Percentiles rank a stretch among this genome's conserved stretches.
These are phyloP conservation scores for Brasilioporus rufonigricans DNA, from an alignment of 768 basidiomycete species.

Conservation along the genomic window DNA sequence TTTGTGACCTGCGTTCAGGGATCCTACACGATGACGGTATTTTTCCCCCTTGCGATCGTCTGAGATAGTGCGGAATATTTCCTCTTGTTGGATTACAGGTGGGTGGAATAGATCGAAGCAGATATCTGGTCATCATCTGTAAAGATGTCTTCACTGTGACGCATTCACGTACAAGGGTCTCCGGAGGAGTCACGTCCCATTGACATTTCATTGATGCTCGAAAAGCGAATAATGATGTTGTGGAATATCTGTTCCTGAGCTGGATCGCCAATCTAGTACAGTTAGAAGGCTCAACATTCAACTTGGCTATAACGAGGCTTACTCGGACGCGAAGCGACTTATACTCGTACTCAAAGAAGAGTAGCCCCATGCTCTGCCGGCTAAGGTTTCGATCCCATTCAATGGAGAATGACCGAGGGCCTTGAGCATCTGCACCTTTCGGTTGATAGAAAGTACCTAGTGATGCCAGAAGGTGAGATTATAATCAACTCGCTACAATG, in stretches of 20 bases:
- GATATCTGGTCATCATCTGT: slow-evolving; percentile 42
- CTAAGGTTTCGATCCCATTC: slow-evolving; percentile 64
- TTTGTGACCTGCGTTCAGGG: slow-evolving; percentile 55
- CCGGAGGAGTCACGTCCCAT: slow-evolving; percentile 56
- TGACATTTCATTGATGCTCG: slow-evolving; percentile 58
- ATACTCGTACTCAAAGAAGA: slow-evolving; percentile 67
- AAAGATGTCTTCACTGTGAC: slow-evolving; percentile 4
- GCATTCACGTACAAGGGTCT: slow-evolving; percentile 52
- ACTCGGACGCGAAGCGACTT: slow-evolving; percentile 65
- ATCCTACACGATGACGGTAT: slow-evolving; percentile 57
- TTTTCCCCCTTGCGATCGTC: slow-evolving; percentile 22
- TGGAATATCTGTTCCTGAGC: slow-evolving; percentile 48
- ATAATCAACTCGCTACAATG: neutral
- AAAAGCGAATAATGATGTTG: slow-evolving; percentile 53
- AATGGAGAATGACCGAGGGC: slow-evolving; percentile 57
- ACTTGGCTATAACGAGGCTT: slow-evolving; percentile 12
- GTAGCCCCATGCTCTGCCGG: slow-evolving; percentile 45
- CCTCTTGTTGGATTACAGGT: slow-evolving; percentile 58
- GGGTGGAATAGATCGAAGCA: slow-evolving; percentile 69
- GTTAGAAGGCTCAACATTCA: neutral
- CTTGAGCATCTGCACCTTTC: slow-evolving; percentile 21
- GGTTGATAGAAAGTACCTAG: slow-evolving; percentile 30
- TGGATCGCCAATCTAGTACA: slow-evolving; percentile 55
- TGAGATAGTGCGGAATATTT: slow-evolving; percentile 54
- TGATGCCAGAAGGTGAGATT: neutral